Evolutionary conservation across 306 rosid genomes (phyloP), one percentile per base, ranked within the genome.

Genomic region (Rosa multiflora): DNA sequence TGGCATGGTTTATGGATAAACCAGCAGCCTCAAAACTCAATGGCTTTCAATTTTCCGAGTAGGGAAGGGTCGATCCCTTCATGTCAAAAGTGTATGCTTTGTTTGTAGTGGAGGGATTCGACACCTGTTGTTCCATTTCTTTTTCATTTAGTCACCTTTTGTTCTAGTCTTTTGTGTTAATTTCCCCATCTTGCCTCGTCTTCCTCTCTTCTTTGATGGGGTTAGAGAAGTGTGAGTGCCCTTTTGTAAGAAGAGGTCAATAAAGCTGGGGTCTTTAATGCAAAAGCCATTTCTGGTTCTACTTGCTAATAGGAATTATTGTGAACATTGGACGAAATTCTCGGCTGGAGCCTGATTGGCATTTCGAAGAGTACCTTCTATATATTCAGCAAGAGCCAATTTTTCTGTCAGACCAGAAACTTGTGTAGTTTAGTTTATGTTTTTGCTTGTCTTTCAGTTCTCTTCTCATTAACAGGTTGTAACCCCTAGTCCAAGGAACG

Each of bases 1-100:
- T 93, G 85, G 91, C 81, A 67, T 96, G 99, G 99, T 96, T 96
- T 88, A 85, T 96, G 92, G 99, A 96, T 76, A 90, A 82, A 70
- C 83, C 78, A 39, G 96, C 99, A 64, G 96, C 99, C 80, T 89
- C 90, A 49, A 91, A 96, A 84, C 97, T 96, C 55, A 87, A 89
- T 42, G 82, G 84, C 56, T 85, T 80, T 81, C 82, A 87, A 78
- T 86, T 86, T 81, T 86, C 86, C 37, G 83, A 84, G 51, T 89
- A 91, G 91, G 80, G 76, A 81, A 91, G 91, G 80, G 76, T 83
- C 67, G 35, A 78, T 79, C 78, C 51, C 43, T 76, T 69, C 75
- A 26, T 76, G 83, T 49, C 37, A 17, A 81, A 76, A 66, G 32
- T 85, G 88, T 83, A 83, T 87, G 89, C 86, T 87, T 86, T 89